Conservation (phyloP, 129 eudicot species). For the Chrysanthemum seticuspe region DNA sequence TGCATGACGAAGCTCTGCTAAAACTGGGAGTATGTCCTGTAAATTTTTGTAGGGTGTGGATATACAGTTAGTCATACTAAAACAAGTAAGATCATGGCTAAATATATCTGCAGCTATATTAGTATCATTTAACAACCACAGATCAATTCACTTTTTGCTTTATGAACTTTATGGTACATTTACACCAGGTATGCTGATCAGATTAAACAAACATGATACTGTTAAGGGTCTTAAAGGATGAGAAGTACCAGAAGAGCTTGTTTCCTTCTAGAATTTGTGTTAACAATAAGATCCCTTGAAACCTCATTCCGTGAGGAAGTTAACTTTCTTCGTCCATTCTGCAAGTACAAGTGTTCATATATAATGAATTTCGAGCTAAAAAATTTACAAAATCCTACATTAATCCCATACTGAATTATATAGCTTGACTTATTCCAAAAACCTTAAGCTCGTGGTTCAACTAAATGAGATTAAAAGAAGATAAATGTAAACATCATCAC, state of each 20-base stretch:
- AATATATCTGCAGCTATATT: conserved; percentile 7
- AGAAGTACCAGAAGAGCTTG: conserved; percentile 84
- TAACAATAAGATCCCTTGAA: conserved; percentile 95
- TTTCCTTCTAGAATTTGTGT: conserved; percentile 77
- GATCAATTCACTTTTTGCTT: neutral
- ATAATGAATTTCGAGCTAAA: conserved; percentile 10
- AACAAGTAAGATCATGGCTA: neutral
- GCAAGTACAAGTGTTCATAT: conserved; percentile 39
- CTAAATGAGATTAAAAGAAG: conserved; percentile 12
- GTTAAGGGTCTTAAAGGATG: conserved; percentile 4
- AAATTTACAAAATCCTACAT: conserved; percentile 8
- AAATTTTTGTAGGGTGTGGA: conserved; percentile 23
- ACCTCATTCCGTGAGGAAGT: conserved; percentile 92
- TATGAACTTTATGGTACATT: neutral
- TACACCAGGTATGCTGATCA: conserved; percentile 18
- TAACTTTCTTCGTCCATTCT: conserved; percentile 96
- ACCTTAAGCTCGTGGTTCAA: conserved; percentile 16
- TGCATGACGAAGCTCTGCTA: conserved; percentile 79
- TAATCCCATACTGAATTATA: conserved; percentile 4
- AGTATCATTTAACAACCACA: neutral
- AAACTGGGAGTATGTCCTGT: conserved; percentile 88
- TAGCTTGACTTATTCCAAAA: conserved; percentile 13
- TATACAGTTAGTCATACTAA: conserved; percentile 21
- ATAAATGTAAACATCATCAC: conserved; percentile 37
- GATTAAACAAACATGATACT: conserved; percentile 13